Evolutionary conservation across 495 filamentous ascomycete species (phyloP).

Genomic region (Physcia stellaris): DNA sequence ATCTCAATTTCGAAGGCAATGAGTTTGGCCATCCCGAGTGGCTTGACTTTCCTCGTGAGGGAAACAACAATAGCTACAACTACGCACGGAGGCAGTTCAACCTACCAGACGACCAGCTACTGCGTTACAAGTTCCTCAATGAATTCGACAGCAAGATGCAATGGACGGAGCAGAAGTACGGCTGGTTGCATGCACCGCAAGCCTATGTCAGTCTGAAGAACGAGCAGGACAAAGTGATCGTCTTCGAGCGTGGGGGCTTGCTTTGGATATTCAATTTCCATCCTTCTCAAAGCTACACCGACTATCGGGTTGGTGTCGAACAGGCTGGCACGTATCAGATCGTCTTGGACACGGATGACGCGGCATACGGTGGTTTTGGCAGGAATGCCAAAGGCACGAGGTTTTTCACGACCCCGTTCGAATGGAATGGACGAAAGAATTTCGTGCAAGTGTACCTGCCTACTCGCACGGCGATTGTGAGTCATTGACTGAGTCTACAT

Average conservation of each 20-base stretch:
- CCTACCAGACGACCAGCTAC: constrained; percentile 68
- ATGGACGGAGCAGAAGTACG: constrained; percentile 68
- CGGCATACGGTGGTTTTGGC: constrained; percentile 65
- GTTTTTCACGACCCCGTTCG: constrained; percentile 81
- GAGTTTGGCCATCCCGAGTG: constrained; percentile 98
- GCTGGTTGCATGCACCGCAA: constrained; percentile 79
- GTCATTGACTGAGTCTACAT: constrained; percentile 24
- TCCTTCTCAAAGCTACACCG: constrained; percentile 71
- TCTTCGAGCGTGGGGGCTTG: constrained; percentile 83
- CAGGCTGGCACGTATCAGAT: constrained; percentile 73
- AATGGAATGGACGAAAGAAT: constrained; percentile 81
- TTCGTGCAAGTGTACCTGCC: constrained; percentile 90
- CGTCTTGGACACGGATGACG: constrained; percentile 68
- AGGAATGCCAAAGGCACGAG: constrained; percentile 62
- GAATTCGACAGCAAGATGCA: constrained; percentile 94
- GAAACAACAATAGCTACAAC: constrained; percentile 93
- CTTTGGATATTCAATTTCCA: constrained; percentile 97
- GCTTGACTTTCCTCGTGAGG: constrained; percentile 93
- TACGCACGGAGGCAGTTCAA: constrained; percentile 94
- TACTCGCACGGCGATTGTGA: constrained; percentile 71
- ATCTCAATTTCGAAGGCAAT: constrained; percentile 97
- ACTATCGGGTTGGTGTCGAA: constrained; percentile 86
- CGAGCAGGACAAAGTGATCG: constrained; percentile 85
- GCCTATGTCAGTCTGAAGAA: constrained; percentile 91
- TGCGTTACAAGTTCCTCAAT: constrained; percentile 87